Percentiles rank a stretch among this genome's conserved stretches.
Conservation (phyloP, 805 yeast genomes). For the Zygosaccharomyces kombuchaensis region DNA sequence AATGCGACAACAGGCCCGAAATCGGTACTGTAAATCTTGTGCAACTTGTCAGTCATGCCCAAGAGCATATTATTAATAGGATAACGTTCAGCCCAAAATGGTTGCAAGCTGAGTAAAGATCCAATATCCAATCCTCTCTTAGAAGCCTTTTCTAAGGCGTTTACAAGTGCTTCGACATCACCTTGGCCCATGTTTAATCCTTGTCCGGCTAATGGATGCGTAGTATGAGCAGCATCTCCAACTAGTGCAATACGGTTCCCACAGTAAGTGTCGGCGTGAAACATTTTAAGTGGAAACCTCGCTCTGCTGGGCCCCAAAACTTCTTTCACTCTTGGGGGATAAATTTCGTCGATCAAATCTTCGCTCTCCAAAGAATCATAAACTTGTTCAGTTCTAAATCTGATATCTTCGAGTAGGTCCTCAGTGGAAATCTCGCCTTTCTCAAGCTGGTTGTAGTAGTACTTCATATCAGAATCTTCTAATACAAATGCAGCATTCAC, state of each 20-base stretch:
- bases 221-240: conserved; percentile 97
- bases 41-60: conserved; percentile 88
- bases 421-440: conserved; percentile 36
- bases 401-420: conserved; percentile 59
- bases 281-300: conserved; percentile 78
- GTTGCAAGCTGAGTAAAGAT: conserved; percentile 70
- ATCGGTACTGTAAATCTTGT: conserved; percentile 77
- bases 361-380: conserved; percentile 31
- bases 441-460: conserved; percentile 47
- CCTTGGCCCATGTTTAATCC: conserved; percentile 97
- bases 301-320: conserved; percentile 69
- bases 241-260: conserved; percentile 84
- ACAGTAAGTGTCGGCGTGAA: conserved; percentile 87
- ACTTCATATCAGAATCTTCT: conserved; percentile 69
- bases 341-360: conserved; percentile 50
- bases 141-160: conserved; percentile 64
- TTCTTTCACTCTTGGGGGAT: conserved; percentile 61
- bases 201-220: conserved; percentile 97
- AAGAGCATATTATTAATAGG: conserved; percentile 73
- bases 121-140: conserved; percentile 88
- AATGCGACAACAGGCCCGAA: conserved; percentile 67
- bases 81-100: conserved; percentile 80
- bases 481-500: conserved; percentile 86
- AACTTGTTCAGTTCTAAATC: conserved; percentile 54
- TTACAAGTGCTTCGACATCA: conserved; percentile 71